These are phyloP conservation scores for Murraya paniculata DNA, from an alignment of 345 rosid genomes.

Conservation along the genomic window DNA sequence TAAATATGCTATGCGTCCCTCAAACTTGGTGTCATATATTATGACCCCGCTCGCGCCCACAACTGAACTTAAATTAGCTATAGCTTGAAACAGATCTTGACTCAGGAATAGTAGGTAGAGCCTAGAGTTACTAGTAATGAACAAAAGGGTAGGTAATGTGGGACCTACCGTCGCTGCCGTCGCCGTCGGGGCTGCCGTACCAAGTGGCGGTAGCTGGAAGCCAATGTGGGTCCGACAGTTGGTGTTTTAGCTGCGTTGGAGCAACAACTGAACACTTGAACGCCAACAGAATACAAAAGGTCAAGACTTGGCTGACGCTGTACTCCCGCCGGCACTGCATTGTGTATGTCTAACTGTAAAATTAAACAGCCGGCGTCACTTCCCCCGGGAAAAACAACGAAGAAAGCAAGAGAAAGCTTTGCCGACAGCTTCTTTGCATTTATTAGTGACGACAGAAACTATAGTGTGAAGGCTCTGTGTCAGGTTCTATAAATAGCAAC, in stretches of 20 bases:
- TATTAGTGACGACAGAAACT: background rate
- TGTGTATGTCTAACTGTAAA: conserved; percentile 5
- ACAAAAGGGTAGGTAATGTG: background rate
- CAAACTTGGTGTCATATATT: background rate
- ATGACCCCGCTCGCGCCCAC: background rate
- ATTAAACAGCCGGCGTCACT: background rate
- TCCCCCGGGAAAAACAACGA: conserved; percentile 4
- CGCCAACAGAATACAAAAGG: conserved; percentile 15
- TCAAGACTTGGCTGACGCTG: background rate
- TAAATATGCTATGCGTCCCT: background rate
- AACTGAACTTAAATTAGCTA: background rate
- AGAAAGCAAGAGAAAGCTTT: conserved; percentile 13
- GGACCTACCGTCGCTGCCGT: conserved; percentile 78
- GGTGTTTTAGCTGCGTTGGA: conserved; percentile 27
- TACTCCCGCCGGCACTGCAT: conserved; percentile 37
- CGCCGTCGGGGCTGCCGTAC: conserved; percentile 98
- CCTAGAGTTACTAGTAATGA: background rate
- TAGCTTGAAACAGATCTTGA: conserved; percentile 1
- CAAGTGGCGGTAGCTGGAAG: conserved; percentile 92
- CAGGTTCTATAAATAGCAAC: conserved; percentile 9
- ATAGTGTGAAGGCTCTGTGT: conserved; percentile 2
- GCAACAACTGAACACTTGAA: conserved; percentile 14
- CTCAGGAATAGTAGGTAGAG: background rate
- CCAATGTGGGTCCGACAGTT: conserved; percentile 49
- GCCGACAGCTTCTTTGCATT: conserved; percentile 29